These are phyloP conservation scores for Talaromyces rugulosus DNA, from an alignment of 2,329 filamentous ascomycete species.

Conservation along the genomic window DNA sequence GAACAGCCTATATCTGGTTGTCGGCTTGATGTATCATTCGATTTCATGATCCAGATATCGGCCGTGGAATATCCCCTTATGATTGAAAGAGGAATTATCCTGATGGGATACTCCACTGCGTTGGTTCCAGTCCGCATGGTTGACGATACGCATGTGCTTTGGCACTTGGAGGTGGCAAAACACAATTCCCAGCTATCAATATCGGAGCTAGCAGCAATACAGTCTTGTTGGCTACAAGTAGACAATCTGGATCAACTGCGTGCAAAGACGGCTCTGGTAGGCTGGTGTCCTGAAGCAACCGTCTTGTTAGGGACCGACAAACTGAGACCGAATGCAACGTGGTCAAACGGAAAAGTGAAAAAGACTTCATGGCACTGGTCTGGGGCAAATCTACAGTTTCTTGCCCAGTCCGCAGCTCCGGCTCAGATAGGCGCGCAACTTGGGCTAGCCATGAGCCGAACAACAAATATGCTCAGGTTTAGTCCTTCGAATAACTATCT, in stretches of 20 bases:
- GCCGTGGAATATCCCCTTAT: background rate
- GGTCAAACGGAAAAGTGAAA: background rate
- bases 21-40: background rate
- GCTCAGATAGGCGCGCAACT: background rate
- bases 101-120: background rate
- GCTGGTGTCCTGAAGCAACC: background rate
- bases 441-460: background rate
- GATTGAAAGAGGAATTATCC: background rate
- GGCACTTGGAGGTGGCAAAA: background rate
- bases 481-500: background rate
- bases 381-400: background rate
- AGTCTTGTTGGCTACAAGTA: background rate
- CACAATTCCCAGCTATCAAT: background rate
- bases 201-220: background rate
- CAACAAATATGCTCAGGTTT: background rate
- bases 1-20: background rate
- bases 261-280: background rate
- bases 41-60: background rate
- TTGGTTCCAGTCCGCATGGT: background rate
- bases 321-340: background rate
- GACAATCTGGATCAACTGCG: background rate
- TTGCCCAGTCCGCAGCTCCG: background rate
- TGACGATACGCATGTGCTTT: background rate
- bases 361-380: background rate
- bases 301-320: background rate